These are phyloP conservation scores for Drechmeria coniospora DNA, from an alignment of 2,329 filamentous ascomycete genomes.

Conservation along the genomic window DNA sequence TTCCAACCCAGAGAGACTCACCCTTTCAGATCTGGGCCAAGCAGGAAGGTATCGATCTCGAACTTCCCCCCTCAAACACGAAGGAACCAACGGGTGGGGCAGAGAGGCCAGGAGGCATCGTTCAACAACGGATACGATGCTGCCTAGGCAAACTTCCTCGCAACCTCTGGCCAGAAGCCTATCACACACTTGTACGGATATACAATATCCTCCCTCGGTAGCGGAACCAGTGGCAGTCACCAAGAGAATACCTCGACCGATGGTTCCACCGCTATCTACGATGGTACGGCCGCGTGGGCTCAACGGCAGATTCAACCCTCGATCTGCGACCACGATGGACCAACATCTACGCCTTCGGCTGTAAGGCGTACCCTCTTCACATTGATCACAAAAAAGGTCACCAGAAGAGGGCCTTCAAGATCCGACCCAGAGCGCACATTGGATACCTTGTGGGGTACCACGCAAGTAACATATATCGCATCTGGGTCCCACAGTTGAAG, in stretches of 20 bases:
- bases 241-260: neutral
- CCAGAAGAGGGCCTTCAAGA: neutral
- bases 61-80: slow-evolving; percentile 1
- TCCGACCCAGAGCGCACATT: slow-evolving; percentile 1
- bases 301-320: neutral
- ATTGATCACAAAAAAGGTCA: neutral
- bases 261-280: neutral
- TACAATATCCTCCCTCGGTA: neutral
- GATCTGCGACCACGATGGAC: neutral
- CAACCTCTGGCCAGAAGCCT: neutral
- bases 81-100: slow-evolving; percentile 1
- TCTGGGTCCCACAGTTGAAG: slow-evolving; percentile 1
- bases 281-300: neutral
- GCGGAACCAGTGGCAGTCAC: neutral
- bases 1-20: neutral
- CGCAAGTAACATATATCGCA: slow-evolving; percentile 1
- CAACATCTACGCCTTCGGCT: neutral
- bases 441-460: slow-evolving; percentile 1
- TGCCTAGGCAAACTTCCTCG: neutral
- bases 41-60: neutral
- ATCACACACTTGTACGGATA: neutral
- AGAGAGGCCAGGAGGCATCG: slow-evolving; percentile 1
- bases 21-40: neutral
- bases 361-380: neutral
- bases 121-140: neutral